Conservation (phyloP, 2,329 filamentous ascomycete genomes). For the Aspergillus proliferans region DNA sequence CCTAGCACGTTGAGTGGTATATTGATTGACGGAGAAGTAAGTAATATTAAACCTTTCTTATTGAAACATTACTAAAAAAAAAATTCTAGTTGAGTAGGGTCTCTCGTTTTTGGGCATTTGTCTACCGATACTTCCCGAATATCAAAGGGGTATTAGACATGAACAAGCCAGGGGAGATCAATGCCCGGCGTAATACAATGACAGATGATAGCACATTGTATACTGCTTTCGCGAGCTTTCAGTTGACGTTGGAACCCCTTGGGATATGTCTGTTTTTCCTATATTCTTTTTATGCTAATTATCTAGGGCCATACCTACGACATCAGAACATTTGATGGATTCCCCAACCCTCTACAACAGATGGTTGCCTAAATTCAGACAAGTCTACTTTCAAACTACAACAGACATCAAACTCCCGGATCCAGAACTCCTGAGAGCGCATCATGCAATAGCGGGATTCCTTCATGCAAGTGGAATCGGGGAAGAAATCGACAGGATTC, state of each 20-base stretch:
- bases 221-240: neutral
- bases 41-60: neutral
- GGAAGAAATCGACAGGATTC: neutral
- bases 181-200: neutral
- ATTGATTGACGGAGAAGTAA: neutral
- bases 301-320: neutral
- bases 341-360: neutral
- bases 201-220: neutral
- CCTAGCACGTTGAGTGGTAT: neutral
- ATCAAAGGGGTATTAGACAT: neutral
- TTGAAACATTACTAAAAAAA: neutral
- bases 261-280: neutral
- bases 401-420: neutral
- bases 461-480: neutral
- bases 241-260: neutral
- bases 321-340: neutral
- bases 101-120: neutral
- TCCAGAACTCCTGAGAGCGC: neutral
- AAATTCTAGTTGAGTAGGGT: neutral
- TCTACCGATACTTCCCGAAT: neutral
- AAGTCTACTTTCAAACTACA: neutral
- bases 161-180: neutral
- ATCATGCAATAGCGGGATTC: neutral
- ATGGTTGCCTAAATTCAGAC: neutral
- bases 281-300: neutral